A percentile compares a stretch with the other conserved stretches of the same genome.
Conservation (phyloP, 2,329 filamentous ascomycete species). For the Remersonia thermophila region DNA sequence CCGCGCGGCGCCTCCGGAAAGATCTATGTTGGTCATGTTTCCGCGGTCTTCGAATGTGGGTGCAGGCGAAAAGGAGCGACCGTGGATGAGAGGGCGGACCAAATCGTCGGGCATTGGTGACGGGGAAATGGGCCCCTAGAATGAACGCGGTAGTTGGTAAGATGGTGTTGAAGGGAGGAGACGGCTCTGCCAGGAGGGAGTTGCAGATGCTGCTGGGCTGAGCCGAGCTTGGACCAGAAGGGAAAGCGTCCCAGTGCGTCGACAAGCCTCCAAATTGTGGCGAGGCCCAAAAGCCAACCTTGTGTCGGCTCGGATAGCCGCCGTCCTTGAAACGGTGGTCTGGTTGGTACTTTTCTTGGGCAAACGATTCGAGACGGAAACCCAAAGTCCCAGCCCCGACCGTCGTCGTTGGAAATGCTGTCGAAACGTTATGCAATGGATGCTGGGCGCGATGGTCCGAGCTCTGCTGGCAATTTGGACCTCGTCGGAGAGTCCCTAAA, state of each 20-base stretch:
- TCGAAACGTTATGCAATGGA: too few relatives aligned
- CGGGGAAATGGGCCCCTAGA: slow-evolving; percentile 2
- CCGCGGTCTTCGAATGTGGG: slow-evolving; percentile 8
- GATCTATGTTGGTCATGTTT: slow-evolving; percentile 13
- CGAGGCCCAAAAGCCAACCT: too few relatives aligned
- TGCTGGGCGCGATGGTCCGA: too few relatives aligned
- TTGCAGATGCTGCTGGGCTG: background rate
- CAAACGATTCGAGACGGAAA: too few relatives aligned
- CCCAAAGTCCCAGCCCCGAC: too few relatives aligned
- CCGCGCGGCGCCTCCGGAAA: slow-evolving; percentile 7
- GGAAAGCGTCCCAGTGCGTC: background rate
- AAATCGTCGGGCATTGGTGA: slow-evolving; percentile 19
- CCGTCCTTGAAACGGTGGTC: background rate
- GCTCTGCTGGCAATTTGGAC: too few relatives aligned
- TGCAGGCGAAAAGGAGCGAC: slow-evolving; percentile 12
- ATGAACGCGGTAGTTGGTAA: background rate
- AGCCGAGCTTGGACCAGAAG: slow-evolving; percentile 4
- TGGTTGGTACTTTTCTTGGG: too few relatives aligned
- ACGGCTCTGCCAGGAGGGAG: slow-evolving; percentile 1
- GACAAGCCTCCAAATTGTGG: too few relatives aligned
- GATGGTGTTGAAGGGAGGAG: background rate
- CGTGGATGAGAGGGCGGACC: slow-evolving; percentile 15
- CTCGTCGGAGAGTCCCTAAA: too few relatives aligned
- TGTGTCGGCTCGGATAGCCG: too few relatives aligned
- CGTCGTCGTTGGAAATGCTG: too few relatives aligned